Conservation (phyloP, 1,139 yeast genomes). For the Hemisphaericaspora xylanilytica region DNA sequence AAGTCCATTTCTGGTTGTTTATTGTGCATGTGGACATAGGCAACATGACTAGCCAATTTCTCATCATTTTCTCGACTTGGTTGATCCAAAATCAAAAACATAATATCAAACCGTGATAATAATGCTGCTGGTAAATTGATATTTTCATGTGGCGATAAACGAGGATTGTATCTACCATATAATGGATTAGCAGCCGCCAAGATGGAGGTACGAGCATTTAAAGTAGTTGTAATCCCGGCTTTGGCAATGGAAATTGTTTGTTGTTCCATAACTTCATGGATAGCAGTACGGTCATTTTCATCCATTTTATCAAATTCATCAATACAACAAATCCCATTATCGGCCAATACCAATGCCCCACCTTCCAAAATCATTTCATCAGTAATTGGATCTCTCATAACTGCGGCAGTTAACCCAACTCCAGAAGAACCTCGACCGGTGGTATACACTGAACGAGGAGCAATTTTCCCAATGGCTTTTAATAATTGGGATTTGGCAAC, state of each 20-base stretch:
- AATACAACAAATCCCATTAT: constrained; percentile 97
- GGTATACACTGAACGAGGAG: constrained; percentile 96
- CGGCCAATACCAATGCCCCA: constrained; percentile 96
- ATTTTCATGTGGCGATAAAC: constrained; percentile 88
- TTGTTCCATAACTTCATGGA: constrained; percentile 99
- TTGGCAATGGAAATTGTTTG: constrained; percentile 96
- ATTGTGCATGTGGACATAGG: constrained; percentile 93
- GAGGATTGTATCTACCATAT: constrained; percentile 91
- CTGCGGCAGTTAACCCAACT: constrained; percentile 98
- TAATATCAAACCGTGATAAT: constrained; percentile 88
- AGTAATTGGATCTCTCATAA: constrained; percentile 97
- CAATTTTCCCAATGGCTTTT: constrained; percentile 86
- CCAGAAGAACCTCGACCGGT: constrained; percentile 99
- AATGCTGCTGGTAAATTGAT: constrained; percentile 96
- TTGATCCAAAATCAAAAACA: constrained; percentile 82
- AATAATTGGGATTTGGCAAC: constrained; percentile 97
- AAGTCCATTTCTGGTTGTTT: constrained; percentile 77
- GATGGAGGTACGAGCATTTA: constrained; percentile 94
- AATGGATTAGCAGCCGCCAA: constrained; percentile 98
- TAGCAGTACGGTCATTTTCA: constrained; percentile 94
- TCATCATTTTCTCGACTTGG: constrained; percentile 82
- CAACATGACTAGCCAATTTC: constrained; percentile 86
- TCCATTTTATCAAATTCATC: constrained; percentile 99
- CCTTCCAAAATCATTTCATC: constrained; percentile 99
- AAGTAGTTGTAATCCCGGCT: constrained; percentile 96